Base-by-base conservation (phyloP, 2,329 filamentous ascomycete species). In the Xenosphaeropsis pyriputrescens region DNA sequence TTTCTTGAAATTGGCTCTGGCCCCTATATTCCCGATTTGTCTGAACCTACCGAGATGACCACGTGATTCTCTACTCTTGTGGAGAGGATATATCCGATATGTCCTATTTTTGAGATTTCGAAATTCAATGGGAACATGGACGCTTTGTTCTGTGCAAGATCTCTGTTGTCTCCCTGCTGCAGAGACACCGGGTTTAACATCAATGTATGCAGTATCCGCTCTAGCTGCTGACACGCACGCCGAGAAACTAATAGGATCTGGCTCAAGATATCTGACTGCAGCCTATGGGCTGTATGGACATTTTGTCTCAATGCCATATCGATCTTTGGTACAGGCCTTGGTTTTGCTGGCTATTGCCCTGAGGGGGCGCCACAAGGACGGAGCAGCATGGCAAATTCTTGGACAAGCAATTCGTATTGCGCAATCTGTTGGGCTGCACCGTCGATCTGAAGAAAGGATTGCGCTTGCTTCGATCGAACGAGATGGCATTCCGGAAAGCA, bases 321-420 rank as follows among this genome's bases (percentile, higher is more conserved):
- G 22, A 3, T 13, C 19, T 15, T 36, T 18, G n/a, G 34, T 36
- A 8, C 34, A 36, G 13, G 34, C 34, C 7, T 17, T 36, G 34
- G 14, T 36, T 12, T 29, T 36, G 9, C 18, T 36, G 14, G 17
- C 34, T 5, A n/a, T 36, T n/a, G 34, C 34, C 13, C 14, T 36
- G n/a, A 14, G 19, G 13, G 18, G 18, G 15, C 34, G 34, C 13
- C 22, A 36, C 29, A 36, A 36, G 15, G 34, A 36, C 16, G 34
- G 34, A 14, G 22, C 18, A 15, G 34, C 18, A 5, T 18, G 13
- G n/a, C 19, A 36, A 14, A 6, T 14, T 6, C 19, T 36, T 14
- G 18, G 18, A 6, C 34, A 36, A 36, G 34, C 34, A 11, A 36
- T 36, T 9, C 13, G 34, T 26, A 36, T 36, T 29, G 34, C 34